Percentiles rank a stretch among this genome's conserved stretches.
These are phyloP conservation scores for Trichoderma brevicompactum DNA, from an alignment of 2,329 filamentous ascomycete species.

Conservation along the genomic window DNA sequence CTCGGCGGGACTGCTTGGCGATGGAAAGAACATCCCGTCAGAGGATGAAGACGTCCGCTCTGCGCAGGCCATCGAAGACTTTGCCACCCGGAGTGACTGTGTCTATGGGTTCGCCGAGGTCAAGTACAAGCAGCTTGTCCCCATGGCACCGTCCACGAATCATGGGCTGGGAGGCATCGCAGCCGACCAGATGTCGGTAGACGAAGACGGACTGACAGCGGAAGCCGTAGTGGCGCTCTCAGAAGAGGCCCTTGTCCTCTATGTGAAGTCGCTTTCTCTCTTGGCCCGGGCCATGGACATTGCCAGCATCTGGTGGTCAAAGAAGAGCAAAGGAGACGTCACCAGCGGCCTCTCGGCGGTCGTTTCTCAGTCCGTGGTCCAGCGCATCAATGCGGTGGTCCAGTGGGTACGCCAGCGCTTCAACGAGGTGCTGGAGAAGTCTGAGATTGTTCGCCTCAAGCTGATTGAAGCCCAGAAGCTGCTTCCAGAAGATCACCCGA, in stretches of 20 bases:
- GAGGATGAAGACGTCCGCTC: slow-evolving; percentile 78
- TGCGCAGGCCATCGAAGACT: slow-evolving; percentile 84
- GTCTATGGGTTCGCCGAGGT: slow-evolving; percentile 98
- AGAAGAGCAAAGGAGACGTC: slow-evolving; percentile 70
- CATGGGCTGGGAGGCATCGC: slow-evolving; percentile 69
- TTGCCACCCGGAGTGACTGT: slow-evolving; percentile 90
- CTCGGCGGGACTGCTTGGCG: slow-evolving; percentile 66
- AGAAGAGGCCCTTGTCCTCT: slow-evolving; percentile 92
- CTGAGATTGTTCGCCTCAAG: slow-evolving; percentile 88
- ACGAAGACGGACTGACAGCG: slow-evolving; percentile 78
- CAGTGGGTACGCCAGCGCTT: slow-evolving; percentile 94
- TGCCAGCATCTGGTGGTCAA: slow-evolving; percentile 88
- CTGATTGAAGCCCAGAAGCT: slow-evolving; percentile 83
- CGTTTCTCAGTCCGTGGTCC: slow-evolving; percentile 57
- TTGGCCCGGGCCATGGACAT: slow-evolving; percentile 96
- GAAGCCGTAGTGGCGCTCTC: slow-evolving; percentile 87
- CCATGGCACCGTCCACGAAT: slow-evolving; percentile 77
- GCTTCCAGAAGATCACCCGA: slow-evolving; percentile 82
- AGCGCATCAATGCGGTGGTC: slow-evolving; percentile 87
- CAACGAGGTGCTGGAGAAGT: slow-evolving; percentile 96
- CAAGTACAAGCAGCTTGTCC: slow-evolving; percentile 96
- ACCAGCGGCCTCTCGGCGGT: slow-evolving; percentile 47
- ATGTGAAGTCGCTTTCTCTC: slow-evolving; percentile 90
- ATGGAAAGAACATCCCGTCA: slow-evolving; percentile 60
- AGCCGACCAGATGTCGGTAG: slow-evolving; percentile 55